Percentiles rank a stretch among this genome's conserved stretches.
Conservation (phyloP, 345 rosid species). For the Populus deltoides region DNA sequence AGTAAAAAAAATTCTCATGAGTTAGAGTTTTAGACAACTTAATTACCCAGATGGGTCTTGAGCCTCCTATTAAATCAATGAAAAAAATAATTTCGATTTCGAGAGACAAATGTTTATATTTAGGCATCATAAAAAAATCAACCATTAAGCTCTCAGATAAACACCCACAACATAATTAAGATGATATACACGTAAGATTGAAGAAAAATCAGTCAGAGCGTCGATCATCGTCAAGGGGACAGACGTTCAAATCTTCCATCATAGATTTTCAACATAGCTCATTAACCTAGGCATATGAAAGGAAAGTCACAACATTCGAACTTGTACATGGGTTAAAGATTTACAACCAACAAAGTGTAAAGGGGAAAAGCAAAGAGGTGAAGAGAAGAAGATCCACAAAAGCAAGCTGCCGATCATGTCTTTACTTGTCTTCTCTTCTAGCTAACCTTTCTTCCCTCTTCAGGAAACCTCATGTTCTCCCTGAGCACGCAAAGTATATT, state of each 20-base stretch:
- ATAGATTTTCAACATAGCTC: not conserved
- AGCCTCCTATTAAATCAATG: too few relatives aligned
- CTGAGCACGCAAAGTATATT: slow-evolving; percentile 21
- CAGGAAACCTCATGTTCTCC: slow-evolving; percentile 30
- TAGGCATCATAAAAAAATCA: too few relatives aligned
- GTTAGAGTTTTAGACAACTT: too few relatives aligned
- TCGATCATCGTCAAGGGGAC: not conserved
- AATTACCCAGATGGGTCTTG: too few relatives aligned
- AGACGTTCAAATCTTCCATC: not conserved
- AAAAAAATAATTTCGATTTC: too few relatives aligned
- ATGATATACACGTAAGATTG: not conserved
- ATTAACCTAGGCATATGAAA: not conserved
- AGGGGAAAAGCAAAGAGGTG: not conserved
- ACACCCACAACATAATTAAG: not conserved
- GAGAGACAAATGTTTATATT: too few relatives aligned
- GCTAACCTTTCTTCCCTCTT: not conserved
- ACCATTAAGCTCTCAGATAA: too few relatives aligned
- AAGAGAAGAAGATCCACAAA: not conserved
- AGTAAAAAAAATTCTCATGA: too few relatives aligned
- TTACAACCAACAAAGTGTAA: not conserved
- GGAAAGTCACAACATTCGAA: not conserved
- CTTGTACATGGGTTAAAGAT: not conserved
- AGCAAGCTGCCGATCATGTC: not conserved
- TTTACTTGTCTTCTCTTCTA: not conserved
- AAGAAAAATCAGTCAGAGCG: not conserved